Evolutionary conservation across 345 rosid genomes (phyloP), one percentile per base, ranked within the genome.

Genomic region (Euphorbia pulcherrima): DNA sequence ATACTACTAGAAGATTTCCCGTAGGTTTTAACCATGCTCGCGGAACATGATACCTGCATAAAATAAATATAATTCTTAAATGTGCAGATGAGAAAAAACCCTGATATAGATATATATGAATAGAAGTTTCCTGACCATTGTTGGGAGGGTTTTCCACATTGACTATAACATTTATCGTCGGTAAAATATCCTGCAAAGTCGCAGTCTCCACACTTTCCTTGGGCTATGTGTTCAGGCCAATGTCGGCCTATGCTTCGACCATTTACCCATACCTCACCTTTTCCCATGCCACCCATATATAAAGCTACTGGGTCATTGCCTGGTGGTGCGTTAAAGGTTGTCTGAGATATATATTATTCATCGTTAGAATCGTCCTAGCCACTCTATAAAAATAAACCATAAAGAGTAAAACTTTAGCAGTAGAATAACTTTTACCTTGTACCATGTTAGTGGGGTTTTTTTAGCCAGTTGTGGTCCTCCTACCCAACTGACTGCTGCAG

Each of bases 201-300:
- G 53, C 78, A 74, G 9, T 46, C 61, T 5, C 41, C 64, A 16
- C 78, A 74, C 9, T 51, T 23, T 0, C 78, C 73, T 24, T 46
- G 47, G 40, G 78, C 78, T 48, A 29, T 60, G 30, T 61, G 60
- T 66, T 26, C 79, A 23, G 72, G 72, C 72, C 71, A 88, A 64
- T 90, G 85, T 23, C 98, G 87, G 68, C 97, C 98, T 18, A 92
- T 83, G 74, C 85, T 90, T 72, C 72, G 79, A 44, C 98, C 96
- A 26, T 92, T 92, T 52, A 92, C 81, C 92, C 92, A 92, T 44
- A 92, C 68, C 77, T 86, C 85, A 54, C 98, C 78, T 64, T 74
- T 74, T 26, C 78, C 69, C 78, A 74, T 74, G 78, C 61, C 65
- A 20, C 54, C 21, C 97, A 88, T 87, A 70, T 92, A 95, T 48